Evolutionary conservation across 441 rosid species (phyloP).

Genomic region (Mallotus japonicus): DNA sequence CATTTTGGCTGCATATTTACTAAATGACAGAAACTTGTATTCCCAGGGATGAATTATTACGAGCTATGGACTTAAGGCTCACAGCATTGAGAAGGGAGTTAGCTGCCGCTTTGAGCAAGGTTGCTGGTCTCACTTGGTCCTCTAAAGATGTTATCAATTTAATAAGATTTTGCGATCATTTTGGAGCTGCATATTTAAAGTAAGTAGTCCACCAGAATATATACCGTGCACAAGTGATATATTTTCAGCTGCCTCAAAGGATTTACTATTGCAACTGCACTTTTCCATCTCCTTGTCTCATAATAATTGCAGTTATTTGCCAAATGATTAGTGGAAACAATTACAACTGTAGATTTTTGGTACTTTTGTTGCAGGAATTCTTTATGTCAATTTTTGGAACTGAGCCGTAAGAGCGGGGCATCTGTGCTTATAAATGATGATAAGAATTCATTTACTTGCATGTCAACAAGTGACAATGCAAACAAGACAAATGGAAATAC

Average conservation of each 20-base stretch:
- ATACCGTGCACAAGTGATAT: conserved; percentile 8
- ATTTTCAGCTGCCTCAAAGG: conserved; percentile 15
- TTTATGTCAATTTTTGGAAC: conserved; percentile 33
- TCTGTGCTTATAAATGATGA: conserved; percentile 24
- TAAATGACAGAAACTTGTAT: conserved; percentile 20
- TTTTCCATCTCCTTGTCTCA: neutral
- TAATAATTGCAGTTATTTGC: neutral
- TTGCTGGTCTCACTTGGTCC: conserved; percentile 38
- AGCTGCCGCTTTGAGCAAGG: conserved; percentile 44
- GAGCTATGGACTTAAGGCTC: conserved; percentile 62
- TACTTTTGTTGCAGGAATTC: conserved; percentile 39
- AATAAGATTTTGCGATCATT: conserved; percentile 42
- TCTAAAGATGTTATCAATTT: conserved; percentile 38
- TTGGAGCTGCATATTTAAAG: conserved; percentile 54
- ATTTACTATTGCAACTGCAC: neutral
- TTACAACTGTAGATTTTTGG: conserved; percentile 5
- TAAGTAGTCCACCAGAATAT: conserved; percentile 36
- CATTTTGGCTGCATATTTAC: conserved; percentile 16
- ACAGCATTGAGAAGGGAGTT: conserved; percentile 50
- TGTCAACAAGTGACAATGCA: conserved; percentile 25
- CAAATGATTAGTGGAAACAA: neutral
- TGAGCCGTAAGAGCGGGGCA: conserved; percentile 25
- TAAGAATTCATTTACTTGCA: conserved; percentile 16
- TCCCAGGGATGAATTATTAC: conserved; percentile 57
- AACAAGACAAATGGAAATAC: conserved; percentile 27